phyloP scores from a whole-genome alignment of 306 rosid species.

The Trichosanthes truncata region DNA sequence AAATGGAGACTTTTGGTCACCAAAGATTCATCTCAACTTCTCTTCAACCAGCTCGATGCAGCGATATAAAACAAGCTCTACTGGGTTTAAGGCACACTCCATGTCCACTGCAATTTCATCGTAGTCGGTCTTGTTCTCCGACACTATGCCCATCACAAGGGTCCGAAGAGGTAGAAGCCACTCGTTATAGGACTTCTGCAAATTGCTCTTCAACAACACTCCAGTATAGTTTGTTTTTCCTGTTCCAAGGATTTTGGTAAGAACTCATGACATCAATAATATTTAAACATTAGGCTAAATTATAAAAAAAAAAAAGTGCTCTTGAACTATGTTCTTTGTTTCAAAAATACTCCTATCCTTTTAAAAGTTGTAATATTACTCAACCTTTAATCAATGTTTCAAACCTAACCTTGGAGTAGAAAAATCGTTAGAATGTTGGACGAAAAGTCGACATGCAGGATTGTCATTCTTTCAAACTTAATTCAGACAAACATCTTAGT shows the following conservation, averaged over 20 bases:
- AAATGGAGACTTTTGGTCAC: background rate
- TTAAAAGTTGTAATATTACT: no score
- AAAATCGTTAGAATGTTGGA: no score
- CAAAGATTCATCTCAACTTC: slow-evolving; percentile 24
- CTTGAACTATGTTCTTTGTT: no score
- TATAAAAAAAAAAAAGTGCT: no score
- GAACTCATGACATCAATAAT: background rate
- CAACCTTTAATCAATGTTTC: no score
- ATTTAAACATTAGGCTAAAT: background rate
- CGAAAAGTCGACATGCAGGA: no score
- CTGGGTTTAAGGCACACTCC: slow-evolving; percentile 54
- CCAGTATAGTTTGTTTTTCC: slow-evolving; percentile 61
- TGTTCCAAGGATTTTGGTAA: slow-evolving; percentile 20
- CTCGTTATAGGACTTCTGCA: slow-evolving; percentile 28
- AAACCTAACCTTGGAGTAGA: no score
- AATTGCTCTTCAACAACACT: slow-evolving; percentile 26
- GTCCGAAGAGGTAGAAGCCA: slow-evolving; percentile 49
- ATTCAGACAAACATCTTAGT: no score
- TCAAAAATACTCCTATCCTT: no score
- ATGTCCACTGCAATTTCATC: slow-evolving; percentile 36
- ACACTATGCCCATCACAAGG: slow-evolving; percentile 25
- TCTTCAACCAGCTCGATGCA: slow-evolving; percentile 88
- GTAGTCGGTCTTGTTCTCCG: slow-evolving; percentile 21
- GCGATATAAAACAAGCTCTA: slow-evolving; percentile 72
- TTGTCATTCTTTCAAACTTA: no score